Base-by-base conservation (phyloP, 2,329 filamentous ascomycete genomes). In the Aspergillus ibericus region DNA sequence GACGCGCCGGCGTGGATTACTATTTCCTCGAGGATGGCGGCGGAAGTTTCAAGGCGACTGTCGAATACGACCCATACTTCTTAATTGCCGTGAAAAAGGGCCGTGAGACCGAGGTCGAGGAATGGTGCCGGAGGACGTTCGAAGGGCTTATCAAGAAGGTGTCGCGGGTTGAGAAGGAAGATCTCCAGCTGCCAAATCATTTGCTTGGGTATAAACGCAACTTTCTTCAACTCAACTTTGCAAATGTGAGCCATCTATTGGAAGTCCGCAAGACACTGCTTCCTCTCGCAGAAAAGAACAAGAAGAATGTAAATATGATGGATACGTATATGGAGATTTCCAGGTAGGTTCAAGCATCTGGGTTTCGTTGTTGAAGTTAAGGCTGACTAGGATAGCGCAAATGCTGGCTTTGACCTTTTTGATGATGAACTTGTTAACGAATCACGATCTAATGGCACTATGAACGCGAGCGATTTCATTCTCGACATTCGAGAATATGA, bases 401-500 rank as follows among this genome's bases (percentile, higher is more conserved):
- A 88, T 73, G 88, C 88, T 75, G 89, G 90, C 63, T 93, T 97
- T 72, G 95, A 99, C 80, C 88, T 98, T 72, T 98, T 96, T 86
- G 93, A 98, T 75, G 86, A 90, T 74, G 90, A 93, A 84, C 85
- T 90, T 84, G 85, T 89, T 78, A 85, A 92, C 75, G 90, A 95
- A 76, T 85, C 84, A 88, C 87, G 88, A 84, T 82, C 83, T 80
- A 92, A 88, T 81, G 85, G 84, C 75, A 88, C 92, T 79, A 82
- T 88, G 67, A 93, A 98, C 77, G 92, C 93, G 59, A 96, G 92
- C 83, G 93, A 98, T 83, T 97, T 89, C 77, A 92, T 99, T 83
- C 85, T 97, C 79, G 96, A 99, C 84, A 96, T 99, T 75, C 88
- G 95, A 83, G 95, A 99, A 81, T 99, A 96, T 77, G 95, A 99